A percentile compares a stretch with the other conserved stretches of the same genome.
Evolutionary conservation across 2,329 filamentous ascomycete genomes (phyloP).

Genomic region (Neurospora sp.): DNA sequence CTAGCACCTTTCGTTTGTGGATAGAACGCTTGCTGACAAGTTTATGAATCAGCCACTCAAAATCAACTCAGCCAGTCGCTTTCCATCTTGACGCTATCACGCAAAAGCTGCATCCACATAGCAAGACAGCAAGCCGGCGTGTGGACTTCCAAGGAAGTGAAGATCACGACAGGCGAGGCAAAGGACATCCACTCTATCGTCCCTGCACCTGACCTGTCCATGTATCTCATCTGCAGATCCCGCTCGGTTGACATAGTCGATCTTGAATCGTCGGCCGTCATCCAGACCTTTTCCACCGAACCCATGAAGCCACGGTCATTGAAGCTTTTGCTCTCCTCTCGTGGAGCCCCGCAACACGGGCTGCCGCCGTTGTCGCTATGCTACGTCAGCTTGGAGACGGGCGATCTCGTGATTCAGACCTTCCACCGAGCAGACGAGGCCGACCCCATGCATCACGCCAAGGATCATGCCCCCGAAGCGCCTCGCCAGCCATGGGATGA

Average conservation of each 20-base stretch:
- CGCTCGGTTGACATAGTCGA: constrained; percentile 52
- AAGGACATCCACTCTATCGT: constrained; percentile 46
- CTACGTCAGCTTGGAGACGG: constrained; percentile 49
- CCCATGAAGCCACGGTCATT: constrained; percentile 49
- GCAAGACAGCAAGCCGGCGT: constrained; percentile 30
- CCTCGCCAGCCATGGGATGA: constrained; percentile 41
- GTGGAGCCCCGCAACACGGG: constrained; percentile 34
- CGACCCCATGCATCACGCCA: constrained; percentile 38
- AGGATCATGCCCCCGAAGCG: not conserved
- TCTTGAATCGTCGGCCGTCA: constrained; percentile 40
- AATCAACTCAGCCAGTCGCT: constrained; percentile 16
- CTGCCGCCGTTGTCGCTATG: constrained; percentile 54
- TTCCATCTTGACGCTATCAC: constrained; percentile 38
- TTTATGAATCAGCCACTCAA: constrained; percentile 9
- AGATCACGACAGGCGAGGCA: constrained; percentile 26
- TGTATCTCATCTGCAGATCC: constrained; percentile 50
- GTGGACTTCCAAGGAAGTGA: constrained; percentile 42
- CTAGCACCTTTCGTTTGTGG: not conserved
- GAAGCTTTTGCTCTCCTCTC: constrained; percentile 44
- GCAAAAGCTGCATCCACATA: constrained; percentile 39
- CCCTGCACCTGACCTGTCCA: constrained; percentile 45
- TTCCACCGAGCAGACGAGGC: constrained; percentile 45
- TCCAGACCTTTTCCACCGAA: constrained; percentile 53
- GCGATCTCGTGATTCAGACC: constrained; percentile 55
- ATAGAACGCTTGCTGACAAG: not conserved